A percentile compares a stretch with the other conserved stretches of the same genome.
Conservation (phyloP, 192 early-diverging fungal genomes). For the Piromyces finnis region DNA sequence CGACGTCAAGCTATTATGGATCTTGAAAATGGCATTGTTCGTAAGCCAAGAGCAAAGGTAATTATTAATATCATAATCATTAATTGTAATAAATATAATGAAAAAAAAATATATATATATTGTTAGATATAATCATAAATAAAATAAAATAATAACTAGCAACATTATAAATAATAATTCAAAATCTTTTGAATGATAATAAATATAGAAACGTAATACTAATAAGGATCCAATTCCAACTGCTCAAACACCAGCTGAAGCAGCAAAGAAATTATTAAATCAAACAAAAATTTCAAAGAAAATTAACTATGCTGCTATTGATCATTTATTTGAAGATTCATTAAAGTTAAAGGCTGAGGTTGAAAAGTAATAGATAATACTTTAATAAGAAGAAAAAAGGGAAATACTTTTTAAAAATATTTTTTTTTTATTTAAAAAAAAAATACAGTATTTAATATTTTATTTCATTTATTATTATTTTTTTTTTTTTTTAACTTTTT, state of each 20-base stretch:
- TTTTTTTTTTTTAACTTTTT: too few relatives aligned
- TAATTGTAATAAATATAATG: too few relatives aligned
- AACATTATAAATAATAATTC: too few relatives aligned
- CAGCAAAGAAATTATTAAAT: slow-evolving; percentile 50
- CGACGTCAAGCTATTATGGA: background rate
- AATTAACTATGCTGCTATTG: slow-evolving; percentile 55
- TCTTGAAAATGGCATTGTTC: background rate
- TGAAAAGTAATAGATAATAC: background rate
- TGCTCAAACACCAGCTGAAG: slow-evolving; percentile 51
- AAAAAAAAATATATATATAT: slow-evolving; percentile 17
- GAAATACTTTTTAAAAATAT: too few relatives aligned
- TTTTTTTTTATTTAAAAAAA: too few relatives aligned
- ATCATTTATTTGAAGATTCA: background rate
- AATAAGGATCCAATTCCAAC: slow-evolving; percentile 1
- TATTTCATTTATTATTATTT: too few relatives aligned
- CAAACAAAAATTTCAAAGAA: slow-evolving; percentile 69
- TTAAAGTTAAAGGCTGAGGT: background rate
- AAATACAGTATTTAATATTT: too few relatives aligned
- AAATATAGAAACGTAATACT: slow-evolving; percentile 15
- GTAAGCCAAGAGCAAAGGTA: slow-evolving; percentile 3
- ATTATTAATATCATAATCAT: too few relatives aligned
- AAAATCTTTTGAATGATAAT: slow-evolving; percentile 2
- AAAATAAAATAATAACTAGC: too few relatives aligned
- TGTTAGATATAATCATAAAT: background rate
- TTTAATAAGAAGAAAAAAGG: too few relatives aligned